Base-by-base conservation (phyloP, 139 green algal genomes). In the Bryopsis sp. region DNA sequence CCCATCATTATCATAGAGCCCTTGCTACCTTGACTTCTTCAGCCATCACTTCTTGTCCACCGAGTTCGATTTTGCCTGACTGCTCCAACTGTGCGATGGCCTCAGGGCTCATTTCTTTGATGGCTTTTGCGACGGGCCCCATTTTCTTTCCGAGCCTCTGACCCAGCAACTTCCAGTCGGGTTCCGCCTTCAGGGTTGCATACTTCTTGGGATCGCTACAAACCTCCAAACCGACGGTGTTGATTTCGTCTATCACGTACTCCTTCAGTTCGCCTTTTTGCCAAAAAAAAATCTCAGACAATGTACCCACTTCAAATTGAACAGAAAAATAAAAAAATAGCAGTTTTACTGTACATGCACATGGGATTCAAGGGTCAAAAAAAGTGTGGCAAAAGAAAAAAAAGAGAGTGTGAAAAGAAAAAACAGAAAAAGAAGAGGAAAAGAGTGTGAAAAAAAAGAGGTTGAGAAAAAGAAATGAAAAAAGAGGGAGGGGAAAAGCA, bases 201-300 rank as follows among this genome's bases (percentile, higher is more conserved):
- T 88, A 96, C 73, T 90, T 74, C 38, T 90, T 73, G 26, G 77
- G 77, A 81, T 98, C 86, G 19, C 65, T 62, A 78, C 88, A 96
- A 7, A 76, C 78, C 67, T 82, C 72, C 28, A 99, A 67, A 8
- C 67, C 57, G 5, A 79, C 70, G 69, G 95, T 85, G 76, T 98
- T 98, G 15, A 94, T 74, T 82, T 99, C 94, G 61, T 91, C 85
- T n/a, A 75, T 59, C 35, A 99, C 89, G 68, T 96, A 99, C 74
- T 93, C 82, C 31, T 64, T 61, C 62, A 97, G 81, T 69, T 88
- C 78, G 28, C 89, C 87, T 88, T 75, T 38, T 71, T n/a, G n/a
- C n/a, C n/a, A n/a, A n/a, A n/a, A n/a, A n/a, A n/a, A n/a, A n/a
- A n/a, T n/a, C n/a, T n/a, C n/a, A n/a, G n/a, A n/a, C n/a, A n/a